phyloP scores from a whole-genome alignment of 1,284 basidiomycete species.

The Cutaneotrichosporon spelunceum region DNA sequence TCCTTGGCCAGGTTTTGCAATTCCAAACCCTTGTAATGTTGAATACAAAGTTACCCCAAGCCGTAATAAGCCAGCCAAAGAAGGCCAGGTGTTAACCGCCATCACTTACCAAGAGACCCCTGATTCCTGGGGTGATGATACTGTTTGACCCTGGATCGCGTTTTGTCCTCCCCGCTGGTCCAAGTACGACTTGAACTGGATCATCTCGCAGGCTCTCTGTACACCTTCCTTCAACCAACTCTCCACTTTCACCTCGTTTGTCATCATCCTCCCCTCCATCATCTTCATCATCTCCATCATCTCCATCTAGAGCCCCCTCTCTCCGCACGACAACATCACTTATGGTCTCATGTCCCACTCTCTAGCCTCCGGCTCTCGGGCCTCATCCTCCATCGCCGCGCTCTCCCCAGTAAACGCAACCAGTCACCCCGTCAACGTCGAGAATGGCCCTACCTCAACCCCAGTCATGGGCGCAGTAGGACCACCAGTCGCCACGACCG shows the following conservation, averaged over 20 bases:
- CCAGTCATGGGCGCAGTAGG: background rate
- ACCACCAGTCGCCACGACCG: background rate
- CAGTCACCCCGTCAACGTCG: background rate
- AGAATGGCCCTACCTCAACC: background rate
- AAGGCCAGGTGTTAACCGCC: no score
- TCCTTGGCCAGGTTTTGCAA: no score
- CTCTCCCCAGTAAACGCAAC: background rate
- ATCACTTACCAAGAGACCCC: background rate
- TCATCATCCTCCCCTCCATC: background rate
- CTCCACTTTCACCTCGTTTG: background rate
- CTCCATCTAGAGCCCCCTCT: background rate
- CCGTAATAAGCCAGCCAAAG: no score
- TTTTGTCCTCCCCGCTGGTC: background rate
- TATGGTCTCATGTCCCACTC: background rate
- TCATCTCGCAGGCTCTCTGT: no score
- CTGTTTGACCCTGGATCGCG: background rate
- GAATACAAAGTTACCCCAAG: no score
- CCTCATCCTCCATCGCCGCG: background rate
- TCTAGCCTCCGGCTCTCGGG: background rate
- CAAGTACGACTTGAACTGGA: no score
- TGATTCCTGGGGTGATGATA: background rate
- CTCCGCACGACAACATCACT: background rate
- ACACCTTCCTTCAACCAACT: background rate
- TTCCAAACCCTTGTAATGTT: no score
- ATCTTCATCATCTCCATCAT: background rate